phyloP scores from a whole-genome alignment of 2,329 filamentous ascomycete genomes.

The Beauveria brongniartii region DNA sequence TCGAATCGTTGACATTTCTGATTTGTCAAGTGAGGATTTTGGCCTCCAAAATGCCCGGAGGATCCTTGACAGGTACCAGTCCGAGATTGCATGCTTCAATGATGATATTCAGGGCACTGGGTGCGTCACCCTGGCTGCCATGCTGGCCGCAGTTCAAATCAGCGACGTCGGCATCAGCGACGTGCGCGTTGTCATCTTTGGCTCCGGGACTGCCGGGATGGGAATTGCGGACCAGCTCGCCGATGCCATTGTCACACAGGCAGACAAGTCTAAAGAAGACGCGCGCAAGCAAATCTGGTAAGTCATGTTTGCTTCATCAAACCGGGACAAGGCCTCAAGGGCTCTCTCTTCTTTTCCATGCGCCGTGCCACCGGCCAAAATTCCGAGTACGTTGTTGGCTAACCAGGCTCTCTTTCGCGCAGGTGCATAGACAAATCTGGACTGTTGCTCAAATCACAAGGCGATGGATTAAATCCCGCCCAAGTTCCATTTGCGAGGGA shows the following conservation, averaged over 20 bases:
- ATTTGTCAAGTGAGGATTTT: conserved; percentile 57
- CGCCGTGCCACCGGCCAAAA: neutral
- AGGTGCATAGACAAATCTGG: conserved; percentile 71
- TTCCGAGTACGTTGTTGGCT: too few relatives aligned
- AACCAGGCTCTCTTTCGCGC: neutral
- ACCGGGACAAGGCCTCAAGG: neutral
- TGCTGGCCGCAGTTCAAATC: conserved; percentile 68
- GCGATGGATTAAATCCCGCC: conserved; percentile 44
- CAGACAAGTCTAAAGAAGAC: conserved; percentile 60
- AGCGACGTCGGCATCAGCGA: conserved; percentile 59
- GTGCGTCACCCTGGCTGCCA: conserved; percentile 75
- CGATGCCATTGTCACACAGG: conserved; percentile 67
- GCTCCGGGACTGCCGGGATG: conserved; percentile 72
- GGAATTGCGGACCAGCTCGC: conserved; percentile 81
- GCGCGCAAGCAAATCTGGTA: conserved; percentile 67
- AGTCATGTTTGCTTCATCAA: neutral
- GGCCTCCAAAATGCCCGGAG: conserved; percentile 66
- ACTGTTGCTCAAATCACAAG: conserved; percentile 56
- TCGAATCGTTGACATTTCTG: neutral
- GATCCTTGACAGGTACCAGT: conserved; percentile 67
- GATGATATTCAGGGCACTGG: conserved; percentile 88
- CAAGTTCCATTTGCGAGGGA: conserved; percentile 61
- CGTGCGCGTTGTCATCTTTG: conserved; percentile 66
- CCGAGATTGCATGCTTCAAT: conserved; percentile 76
- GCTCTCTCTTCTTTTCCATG: neutral